These are phyloP conservation scores for Verticillium nonalfalfae DNA, from an alignment of 2,329 filamentous ascomycete species.

Conservation along the genomic window DNA sequence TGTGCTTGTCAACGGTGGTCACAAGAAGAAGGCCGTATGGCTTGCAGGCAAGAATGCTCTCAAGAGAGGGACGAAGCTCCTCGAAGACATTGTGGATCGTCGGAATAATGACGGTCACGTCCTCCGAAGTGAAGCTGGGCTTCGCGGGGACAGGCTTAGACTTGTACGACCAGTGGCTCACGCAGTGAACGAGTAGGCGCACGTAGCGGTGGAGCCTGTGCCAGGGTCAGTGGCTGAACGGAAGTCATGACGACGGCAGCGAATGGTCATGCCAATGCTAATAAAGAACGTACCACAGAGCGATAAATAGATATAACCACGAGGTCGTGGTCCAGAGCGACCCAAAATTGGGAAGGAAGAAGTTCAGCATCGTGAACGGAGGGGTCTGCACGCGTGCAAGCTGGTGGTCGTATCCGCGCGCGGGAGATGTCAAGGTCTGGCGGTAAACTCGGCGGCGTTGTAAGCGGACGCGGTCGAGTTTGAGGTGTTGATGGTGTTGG, in stretches of 20 bases:
- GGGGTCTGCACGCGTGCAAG: not conserved
- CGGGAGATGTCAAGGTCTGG: not conserved
- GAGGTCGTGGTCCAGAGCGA: constrained; percentile 9
- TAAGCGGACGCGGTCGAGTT: not conserved
- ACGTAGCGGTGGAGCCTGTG: constrained; percentile 79
- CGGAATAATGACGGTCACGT: constrained; percentile 92
- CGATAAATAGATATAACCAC: constrained; percentile 12
- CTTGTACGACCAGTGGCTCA: constrained; percentile 81
- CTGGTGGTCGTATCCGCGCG: not conserved
- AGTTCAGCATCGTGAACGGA: constrained; percentile 3
- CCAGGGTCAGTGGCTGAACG: constrained; percentile 11
- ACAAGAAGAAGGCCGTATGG: constrained; percentile 75
- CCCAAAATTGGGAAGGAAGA: constrained; percentile 9
- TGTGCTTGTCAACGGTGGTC: constrained; percentile 75
- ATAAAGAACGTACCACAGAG: constrained; percentile 36
- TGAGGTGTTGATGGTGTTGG: not conserved
- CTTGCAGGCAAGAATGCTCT: constrained; percentile 66
- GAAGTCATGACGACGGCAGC: not conserved
- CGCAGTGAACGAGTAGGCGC: constrained; percentile 76
- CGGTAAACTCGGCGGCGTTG: not conserved
- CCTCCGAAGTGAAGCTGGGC: constrained; percentile 69
- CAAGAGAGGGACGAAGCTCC: constrained; percentile 74
- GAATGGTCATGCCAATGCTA: not conserved
- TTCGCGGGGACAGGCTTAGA: constrained; percentile 77
- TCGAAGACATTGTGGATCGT: constrained; percentile 85